Evolutionary conservation across 2,329 filamentous ascomycete genomes (phyloP), one percentile per base, ranked within the genome.

Genomic region (Xylaria sp.): DNA sequence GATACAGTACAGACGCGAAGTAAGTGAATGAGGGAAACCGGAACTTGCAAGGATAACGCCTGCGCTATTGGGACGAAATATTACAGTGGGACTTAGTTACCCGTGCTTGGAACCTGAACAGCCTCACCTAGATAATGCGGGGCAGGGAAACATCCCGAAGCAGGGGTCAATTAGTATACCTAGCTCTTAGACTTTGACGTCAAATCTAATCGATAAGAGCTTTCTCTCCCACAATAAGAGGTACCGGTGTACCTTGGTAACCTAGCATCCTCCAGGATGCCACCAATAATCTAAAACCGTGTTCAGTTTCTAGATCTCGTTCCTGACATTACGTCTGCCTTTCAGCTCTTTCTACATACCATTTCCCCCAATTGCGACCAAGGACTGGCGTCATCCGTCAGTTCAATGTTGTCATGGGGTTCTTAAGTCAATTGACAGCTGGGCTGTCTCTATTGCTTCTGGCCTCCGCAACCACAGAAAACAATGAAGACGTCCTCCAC

Each of bases 401-500:
- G 28, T 67, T 71, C 74, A 68, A 77, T 77, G 75, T 70, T 69
- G 72, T 65, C 72, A 79, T 79, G 77, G 71, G 71, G 67, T 63
- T 75, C 51, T 46, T 65, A 62, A 72, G 59, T 59, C 73, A 74
- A 75, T 73, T 79, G 76, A 75, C 76, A 76, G 75, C 76, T 73
- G 58, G 75, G 73, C 77, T 79, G 77, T 78, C 77, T 23, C 72
- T 76, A 59, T 69, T 73, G 20, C 58, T 72, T 57, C 40, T 78
- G 26, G 62, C 63, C 48, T 72, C 68, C 28, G 61, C 68, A 42
- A 59, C 67, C 23, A 61, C 74, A 74, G 71, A 79, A 80, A 49
- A 80, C 61, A 73, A 73, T 65, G 76, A 77, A 71, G 70, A 64
- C 28, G 60, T 86, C 63, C 76, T 87, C 44, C 82, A 81, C 51